Conservation (phyloP, 2,329 filamentous ascomycete genomes). For the Blastomyces percursus region DNA sequence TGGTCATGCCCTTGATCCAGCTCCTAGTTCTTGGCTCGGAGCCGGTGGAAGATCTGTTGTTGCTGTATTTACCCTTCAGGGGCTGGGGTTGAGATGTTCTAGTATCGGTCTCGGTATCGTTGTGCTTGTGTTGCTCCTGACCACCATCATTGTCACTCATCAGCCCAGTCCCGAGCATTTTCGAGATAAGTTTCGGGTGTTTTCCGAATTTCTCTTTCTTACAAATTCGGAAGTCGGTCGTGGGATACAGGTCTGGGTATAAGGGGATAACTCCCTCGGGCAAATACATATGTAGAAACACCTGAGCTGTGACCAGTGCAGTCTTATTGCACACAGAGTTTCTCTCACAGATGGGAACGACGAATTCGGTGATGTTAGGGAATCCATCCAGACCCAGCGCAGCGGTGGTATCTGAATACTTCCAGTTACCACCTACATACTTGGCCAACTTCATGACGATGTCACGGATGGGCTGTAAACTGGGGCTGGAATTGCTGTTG, state of each 20-base stretch:
- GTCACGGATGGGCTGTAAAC: slow-evolving; percentile 7
- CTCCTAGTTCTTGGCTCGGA: not conserved
- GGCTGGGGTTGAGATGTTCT: not conserved
- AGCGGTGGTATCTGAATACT: slow-evolving; percentile 12
- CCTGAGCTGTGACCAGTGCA: slow-evolving; percentile 13
- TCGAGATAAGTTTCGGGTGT: slow-evolving; percentile 8
- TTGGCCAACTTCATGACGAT: slow-evolving; percentile 14
- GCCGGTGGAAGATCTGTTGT: not conserved
- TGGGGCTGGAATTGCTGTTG: not conserved
- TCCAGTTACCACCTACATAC: slow-evolving; percentile 16
- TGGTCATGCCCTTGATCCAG: slow-evolving; percentile 3
- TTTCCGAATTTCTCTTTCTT: slow-evolving; percentile 8
- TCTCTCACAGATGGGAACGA: slow-evolving; percentile 16
- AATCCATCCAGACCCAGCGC: slow-evolving; percentile 12
- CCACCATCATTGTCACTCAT: slow-evolving; percentile 1
- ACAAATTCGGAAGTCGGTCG: slow-evolving; percentile 8
- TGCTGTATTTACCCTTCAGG: not conserved
- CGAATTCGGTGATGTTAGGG: slow-evolving; percentile 17
- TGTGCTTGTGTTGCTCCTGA: not conserved
- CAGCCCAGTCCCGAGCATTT: slow-evolving; percentile 10
- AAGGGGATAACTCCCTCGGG: slow-evolving; percentile 7
- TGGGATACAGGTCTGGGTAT: slow-evolving; percentile 8
- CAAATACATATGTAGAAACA: slow-evolving; percentile 12
- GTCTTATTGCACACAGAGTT: slow-evolving; percentile 15
- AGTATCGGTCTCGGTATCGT: not conserved